Base-by-base conservation (phyloP, 371 early-diverging fungal genomes). In the Umbelopsis sp. region DNA sequence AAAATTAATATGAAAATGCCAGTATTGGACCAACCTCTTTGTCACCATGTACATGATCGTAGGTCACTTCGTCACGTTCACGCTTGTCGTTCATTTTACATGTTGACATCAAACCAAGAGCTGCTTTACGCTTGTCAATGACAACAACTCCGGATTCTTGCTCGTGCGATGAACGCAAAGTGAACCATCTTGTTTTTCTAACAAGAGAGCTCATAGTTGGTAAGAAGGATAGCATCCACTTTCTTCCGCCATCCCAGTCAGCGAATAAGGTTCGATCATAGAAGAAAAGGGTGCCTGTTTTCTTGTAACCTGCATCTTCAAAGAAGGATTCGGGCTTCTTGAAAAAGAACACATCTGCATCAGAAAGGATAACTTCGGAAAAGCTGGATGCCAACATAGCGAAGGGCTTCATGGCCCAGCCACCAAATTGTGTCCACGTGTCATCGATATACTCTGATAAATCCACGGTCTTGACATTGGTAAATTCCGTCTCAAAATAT, bases 341-440 rank as follows among this genome's bases (percentile, higher is more conserved):
- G 37, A 91, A 69, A 70, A 89, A 90, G 50, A 86, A 77, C n/a
- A 72, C 87, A 48, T 92, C 92, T 1, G 91, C 87, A 73, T 92
- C 91, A 63, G 89, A 71, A 50, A 91, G 76, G 63, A 92, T 84
- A 5, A 83, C 75, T 44, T 88, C 84, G 12, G 72, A 72, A 67
- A 91, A 91, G 3, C 65, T 69, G 3, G 89, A 87, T 0, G 85
- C 86, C 50, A 90, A 70, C 45, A 90, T 81, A 0, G 84, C 76
- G 74, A 80, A 88, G 1, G 89, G 85, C 46, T 89, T 88, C 70
- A 87, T 76, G 10, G 83, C 77, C 88, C 88, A 86, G 4, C 81
- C 83, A 6, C 77, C 77, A 64, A 86, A 77, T 22, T 70, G 67
- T 25, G 83, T 75, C 62, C 74, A 74, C 18, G 66, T 70, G 8